Evolutionary conservation across 768 basidiomycete species (phyloP), one percentile per base, ranked within the genome.

Genomic region (Coprinopsis sp.): DNA sequence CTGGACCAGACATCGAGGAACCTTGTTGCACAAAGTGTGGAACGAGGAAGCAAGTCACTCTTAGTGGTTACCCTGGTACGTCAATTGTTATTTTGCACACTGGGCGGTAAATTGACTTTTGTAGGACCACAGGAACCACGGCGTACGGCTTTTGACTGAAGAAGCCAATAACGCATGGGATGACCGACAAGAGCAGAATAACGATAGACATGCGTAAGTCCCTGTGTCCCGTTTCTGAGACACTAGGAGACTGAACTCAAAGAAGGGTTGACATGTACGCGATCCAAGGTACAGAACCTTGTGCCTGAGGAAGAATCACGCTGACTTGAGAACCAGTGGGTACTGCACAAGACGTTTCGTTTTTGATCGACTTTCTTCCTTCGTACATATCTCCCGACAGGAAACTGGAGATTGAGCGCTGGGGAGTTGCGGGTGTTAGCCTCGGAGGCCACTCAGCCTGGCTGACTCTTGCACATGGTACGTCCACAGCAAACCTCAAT

Each of bases 381-480:
- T 63, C 80, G 0, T 84, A 83, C 58, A 61, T 94, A 7, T 94
- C 84, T 58, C 89, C 91, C 0, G 52, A 65, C 11, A 79, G 67
- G 10, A 82, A 90, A 53, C 71, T 78, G 22, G 59, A 56, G 12
- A 74, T 94, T 29, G 71, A 66, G 5, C 73, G 79, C 46, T 96
- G 85, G 83, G 79, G 80, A 10, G 70, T 86, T 3, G 74, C 78
- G 0, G 92, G 92, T 0, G 72, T 85, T 54, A 88, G 85, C 50
- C 77, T 96, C 1, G 92, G 91, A 1, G 91, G 91, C 0, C 91
- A 96, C 59, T 74, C 88, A 0, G 73, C 87, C 0, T 94, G 91
- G 91, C 72, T 86, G 24, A 68, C 73, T 2, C 73, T 90, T 28
- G 58, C 74, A 18, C 67, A 69, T 52, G 74, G 76, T 69, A 59